Evolutionary conservation across 192 early-diverging fungal genomes (phyloP), one percentile per base, ranked within the genome.

Genomic region (Entomortierella chlamydospora): DNA sequence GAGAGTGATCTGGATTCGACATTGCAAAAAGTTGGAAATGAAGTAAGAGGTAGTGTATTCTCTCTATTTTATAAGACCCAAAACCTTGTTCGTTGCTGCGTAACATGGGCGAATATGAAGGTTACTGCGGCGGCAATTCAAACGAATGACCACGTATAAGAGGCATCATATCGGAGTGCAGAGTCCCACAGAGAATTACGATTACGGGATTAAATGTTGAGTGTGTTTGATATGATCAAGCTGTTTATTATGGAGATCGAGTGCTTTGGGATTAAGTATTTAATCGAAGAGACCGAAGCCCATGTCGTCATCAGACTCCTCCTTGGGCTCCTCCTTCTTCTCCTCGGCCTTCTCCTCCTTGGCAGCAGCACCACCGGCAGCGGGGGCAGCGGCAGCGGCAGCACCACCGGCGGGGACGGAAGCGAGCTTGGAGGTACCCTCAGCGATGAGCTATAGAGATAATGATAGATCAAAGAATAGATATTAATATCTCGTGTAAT

Each of bases 271-370:
- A 47, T 59, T 25, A 29, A 56, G 60, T 56, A 66, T 70, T 94
- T 97, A 97, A 89, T 97, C 96, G 89, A 97, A 97, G 78, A 97
- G 93, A 95, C 96, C 96, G 86, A 97, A 94, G 84, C 94, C 96
- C 96, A 97, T 97, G 83, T 94, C 87, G 65, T 93, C 93, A 83
- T 94, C 92, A 51, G 88, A 90, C 84, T 94, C 93, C 86, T 98
- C 96, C 79, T 96, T 93, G 73, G 88, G 90, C 85, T 95, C 94
- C 88, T 94, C 94, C 89, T 95, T 93, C 80, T 92, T 88, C 81
- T 94, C 91, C 86, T 93, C 93, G 45, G 49, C 39, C 61, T 81
- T 73, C 34, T 64, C 57, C 73, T 81, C 82, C 45, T 60, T 70
- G 47, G 64, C 83, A 54, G 81, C 87, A 39, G 81, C 83, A 54